A percentile compares a stretch with the other conserved stretches of the same genome.
These are phyloP conservation scores for Aegle marmelos DNA, from an alignment of 345 rosid genomes.

Conservation along the genomic window DNA sequence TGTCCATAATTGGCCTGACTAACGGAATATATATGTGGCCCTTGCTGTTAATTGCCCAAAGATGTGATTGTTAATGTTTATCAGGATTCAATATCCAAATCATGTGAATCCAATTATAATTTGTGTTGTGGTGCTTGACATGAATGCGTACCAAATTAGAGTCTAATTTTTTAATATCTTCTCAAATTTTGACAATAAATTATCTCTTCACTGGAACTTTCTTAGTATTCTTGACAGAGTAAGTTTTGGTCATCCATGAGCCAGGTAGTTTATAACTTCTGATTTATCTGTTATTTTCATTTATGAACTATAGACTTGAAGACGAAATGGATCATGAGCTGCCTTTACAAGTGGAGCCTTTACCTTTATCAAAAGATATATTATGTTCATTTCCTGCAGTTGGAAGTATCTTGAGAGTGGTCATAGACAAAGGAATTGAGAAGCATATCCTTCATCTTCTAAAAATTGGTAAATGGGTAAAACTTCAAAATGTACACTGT, in stretches of 20 bases:
- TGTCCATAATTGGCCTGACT: not conserved
- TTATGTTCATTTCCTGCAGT: constrained; percentile 62
- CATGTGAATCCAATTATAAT: not conserved
- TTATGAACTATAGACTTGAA: constrained; percentile 39
- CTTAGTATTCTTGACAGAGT: not conserved
- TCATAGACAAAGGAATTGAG: constrained; percentile 28
- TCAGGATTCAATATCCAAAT: not conserved
- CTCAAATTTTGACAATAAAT: not conserved
- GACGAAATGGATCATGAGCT: constrained; percentile 47
- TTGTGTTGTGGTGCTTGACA: not conserved
- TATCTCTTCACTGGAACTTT: too few relatives aligned
- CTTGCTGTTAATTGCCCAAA: not conserved
- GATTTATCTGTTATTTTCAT: not conserved
- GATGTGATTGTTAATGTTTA: not conserved
- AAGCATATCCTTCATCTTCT: constrained; percentile 39
- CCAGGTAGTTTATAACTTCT: not conserved
- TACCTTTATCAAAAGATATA: constrained; percentile 50
- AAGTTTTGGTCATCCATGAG: too few relatives aligned
- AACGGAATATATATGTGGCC: not conserved
- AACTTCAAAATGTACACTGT: constrained; percentile 47
- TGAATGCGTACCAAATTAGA: not conserved
- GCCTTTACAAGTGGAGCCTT: constrained; percentile 48
- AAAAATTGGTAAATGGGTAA: constrained; percentile 60
- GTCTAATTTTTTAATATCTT: not conserved
- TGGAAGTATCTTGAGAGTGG: constrained; percentile 71